Percentiles rank a stretch among this genome's conserved stretches.
Conservation (phyloP, 2,329 filamentous ascomycete genomes). For the Rhynchosporium agropyri region DNA sequence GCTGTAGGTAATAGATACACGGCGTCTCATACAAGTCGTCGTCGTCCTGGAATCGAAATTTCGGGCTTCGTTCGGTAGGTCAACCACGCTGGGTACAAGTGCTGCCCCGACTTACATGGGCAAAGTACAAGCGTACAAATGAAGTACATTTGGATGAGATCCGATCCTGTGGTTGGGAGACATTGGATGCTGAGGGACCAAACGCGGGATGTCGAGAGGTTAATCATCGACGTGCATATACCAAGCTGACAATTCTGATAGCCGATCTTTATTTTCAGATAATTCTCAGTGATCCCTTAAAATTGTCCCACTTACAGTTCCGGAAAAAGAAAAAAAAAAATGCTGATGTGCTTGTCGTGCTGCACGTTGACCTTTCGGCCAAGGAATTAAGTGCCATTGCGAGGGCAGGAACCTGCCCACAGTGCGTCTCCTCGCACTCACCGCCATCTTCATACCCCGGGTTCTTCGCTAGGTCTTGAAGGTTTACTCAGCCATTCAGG, state of each 20-base stretch:
- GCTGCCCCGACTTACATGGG: not conserved
- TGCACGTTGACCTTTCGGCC: too few relatives aligned
- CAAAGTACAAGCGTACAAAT: not conserved
- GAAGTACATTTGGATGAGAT: not conserved
- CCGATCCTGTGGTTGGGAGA: slow-evolving; percentile 5
- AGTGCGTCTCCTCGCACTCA: too few relatives aligned
- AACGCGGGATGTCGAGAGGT: slow-evolving; percentile 6
- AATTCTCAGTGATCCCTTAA: too few relatives aligned
- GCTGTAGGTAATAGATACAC: not conserved
- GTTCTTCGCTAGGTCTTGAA: too few relatives aligned
- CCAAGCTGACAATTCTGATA: slow-evolving; percentile 3
- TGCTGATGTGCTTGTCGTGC: too few relatives aligned
- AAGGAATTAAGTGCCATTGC: too few relatives aligned
- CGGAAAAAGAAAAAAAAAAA: too few relatives aligned
- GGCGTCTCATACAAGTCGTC: not conserved
- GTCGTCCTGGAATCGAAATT: not conserved
- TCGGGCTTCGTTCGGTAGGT: not conserved
- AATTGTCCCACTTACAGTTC: too few relatives aligned
- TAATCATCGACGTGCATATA: slow-evolving; percentile 7
- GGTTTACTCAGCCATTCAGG: too few relatives aligned
- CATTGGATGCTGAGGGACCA: too few relatives aligned
- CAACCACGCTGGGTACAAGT: not conserved
- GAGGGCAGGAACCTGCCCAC: too few relatives aligned
- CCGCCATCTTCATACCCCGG: too few relatives aligned
- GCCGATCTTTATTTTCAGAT: not conserved